Conservation (phyloP, 2,329 filamentous ascomycete species). For the Phoma herbarum region DNA sequence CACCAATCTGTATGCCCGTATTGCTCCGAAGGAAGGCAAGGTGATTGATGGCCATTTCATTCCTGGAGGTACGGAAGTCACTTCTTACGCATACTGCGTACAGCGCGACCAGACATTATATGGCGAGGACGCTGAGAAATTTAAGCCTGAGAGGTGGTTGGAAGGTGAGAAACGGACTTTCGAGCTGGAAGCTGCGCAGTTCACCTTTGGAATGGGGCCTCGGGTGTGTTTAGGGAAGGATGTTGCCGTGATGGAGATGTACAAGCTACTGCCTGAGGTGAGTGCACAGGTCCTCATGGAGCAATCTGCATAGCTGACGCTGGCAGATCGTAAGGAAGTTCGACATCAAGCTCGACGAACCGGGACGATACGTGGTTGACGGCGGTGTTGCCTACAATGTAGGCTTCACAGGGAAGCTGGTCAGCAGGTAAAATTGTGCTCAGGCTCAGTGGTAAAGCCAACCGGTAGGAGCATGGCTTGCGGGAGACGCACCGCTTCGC, state of each 20-base stretch:
- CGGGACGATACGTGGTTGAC: constrained; percentile 39
- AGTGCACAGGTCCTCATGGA: constrained; percentile 8
- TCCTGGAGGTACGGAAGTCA: constrained; percentile 57
- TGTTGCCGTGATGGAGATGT: constrained; percentile 42
- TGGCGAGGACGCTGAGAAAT: constrained; percentile 53
- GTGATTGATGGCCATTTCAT: constrained; percentile 52
- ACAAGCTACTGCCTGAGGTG: constrained; percentile 48
- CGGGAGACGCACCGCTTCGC: not conserved
- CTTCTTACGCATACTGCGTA: constrained; percentile 54
- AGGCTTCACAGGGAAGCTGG: constrained; percentile 23
- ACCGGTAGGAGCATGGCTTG: not conserved
- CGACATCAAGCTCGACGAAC: constrained; percentile 36
- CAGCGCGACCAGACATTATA: constrained; percentile 41
- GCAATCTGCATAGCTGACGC: not conserved
- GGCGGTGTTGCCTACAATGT: constrained; percentile 45
- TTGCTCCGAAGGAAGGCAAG: constrained; percentile 45
- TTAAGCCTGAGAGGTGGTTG: constrained; percentile 55
- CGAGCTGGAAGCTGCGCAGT: constrained; percentile 42
- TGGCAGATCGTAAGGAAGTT: constrained; percentile 38
- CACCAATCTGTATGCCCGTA: constrained; percentile 61
- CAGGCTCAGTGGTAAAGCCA: not conserved
- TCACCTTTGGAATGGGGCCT: constrained; percentile 41
- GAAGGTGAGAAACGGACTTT: constrained; percentile 32
- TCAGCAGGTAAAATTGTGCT: not conserved
- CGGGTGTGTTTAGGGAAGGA: constrained; percentile 46